Evolutionary conservation across 495 filamentous ascomycete genomes (phyloP).

Genomic region (Mytilinidion resinicola): DNA sequence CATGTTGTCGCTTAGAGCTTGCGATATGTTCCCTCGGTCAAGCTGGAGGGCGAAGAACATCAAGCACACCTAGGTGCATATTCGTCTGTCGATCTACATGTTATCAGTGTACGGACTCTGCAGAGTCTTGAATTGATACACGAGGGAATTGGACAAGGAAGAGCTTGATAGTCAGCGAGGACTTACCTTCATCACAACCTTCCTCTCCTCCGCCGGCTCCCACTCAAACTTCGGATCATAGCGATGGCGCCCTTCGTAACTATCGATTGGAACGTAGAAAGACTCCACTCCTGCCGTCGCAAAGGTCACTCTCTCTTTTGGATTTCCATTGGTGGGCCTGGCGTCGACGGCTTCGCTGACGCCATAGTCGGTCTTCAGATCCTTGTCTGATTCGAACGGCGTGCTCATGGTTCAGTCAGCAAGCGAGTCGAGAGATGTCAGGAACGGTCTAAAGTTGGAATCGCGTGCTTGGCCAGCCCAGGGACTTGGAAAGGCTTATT

Average conservation of each 20-base stretch:
- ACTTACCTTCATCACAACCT: slow-evolving; percentile 57
- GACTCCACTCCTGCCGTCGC: slow-evolving; percentile 21
- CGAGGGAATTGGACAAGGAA: too few relatives aligned
- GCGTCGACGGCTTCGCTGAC: not conserved
- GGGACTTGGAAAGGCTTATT: too few relatives aligned
- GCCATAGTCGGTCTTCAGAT: slow-evolving; percentile 3
- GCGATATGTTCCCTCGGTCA: slow-evolving; percentile 67
- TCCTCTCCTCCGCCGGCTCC: slow-evolving; percentile 63
- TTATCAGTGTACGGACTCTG: slow-evolving; percentile 6
- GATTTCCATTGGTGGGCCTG: not conserved
- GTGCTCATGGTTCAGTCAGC: too few relatives aligned
- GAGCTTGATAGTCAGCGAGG: not conserved
- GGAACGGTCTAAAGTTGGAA: not conserved
- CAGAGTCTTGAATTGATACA: too few relatives aligned
- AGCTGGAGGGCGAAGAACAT: slow-evolving; percentile 82
- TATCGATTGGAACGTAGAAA: slow-evolving; percentile 47
- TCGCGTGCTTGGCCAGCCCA: too few relatives aligned
- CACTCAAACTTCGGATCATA: slow-evolving; percentile 70
- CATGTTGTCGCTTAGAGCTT: slow-evolving; percentile 68
- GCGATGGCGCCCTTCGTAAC: slow-evolving; percentile 65
- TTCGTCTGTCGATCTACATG: slow-evolving; percentile 45
- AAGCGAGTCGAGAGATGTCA: slow-evolving; percentile 1
- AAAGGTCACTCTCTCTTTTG: slow-evolving; percentile 21
- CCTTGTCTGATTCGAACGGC: too few relatives aligned
- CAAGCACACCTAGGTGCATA: slow-evolving; percentile 61